Conservation (phyloP, 371 early-diverging fungal genomes). For the Mucor mucedo region DNA sequence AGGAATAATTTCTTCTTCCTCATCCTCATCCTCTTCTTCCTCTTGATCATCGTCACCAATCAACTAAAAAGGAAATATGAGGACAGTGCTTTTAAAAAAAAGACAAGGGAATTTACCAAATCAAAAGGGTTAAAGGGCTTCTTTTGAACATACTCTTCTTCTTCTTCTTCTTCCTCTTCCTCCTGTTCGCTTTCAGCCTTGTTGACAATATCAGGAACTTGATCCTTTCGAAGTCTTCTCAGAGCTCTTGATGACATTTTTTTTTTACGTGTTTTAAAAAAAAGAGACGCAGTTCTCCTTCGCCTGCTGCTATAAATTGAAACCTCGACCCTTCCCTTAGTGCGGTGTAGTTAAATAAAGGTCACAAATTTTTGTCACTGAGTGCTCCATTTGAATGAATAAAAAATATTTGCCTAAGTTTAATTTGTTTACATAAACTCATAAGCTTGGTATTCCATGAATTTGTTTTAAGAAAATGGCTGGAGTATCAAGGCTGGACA, state of each 20-base stretch:
- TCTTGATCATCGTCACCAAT: slow-evolving; percentile 46
- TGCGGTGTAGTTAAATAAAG: too few relatives aligned
- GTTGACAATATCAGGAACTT: slow-evolving; percentile 23
- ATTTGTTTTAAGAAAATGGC: too few relatives aligned
- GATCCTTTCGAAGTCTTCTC: slow-evolving; percentile 44
- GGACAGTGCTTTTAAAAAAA: too few relatives aligned
- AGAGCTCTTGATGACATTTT: slow-evolving; percentile 55
- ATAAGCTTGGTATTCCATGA: too few relatives aligned
- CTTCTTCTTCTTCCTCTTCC: slow-evolving; percentile 40
- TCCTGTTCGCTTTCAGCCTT: slow-evolving; percentile 4
- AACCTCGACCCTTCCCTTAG: not conserved
- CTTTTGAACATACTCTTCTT: slow-evolving; percentile 34
- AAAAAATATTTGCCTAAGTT: too few relatives aligned
- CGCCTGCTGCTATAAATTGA: not conserved
- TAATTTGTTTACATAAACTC: too few relatives aligned
- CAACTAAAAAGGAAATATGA: slow-evolving; percentile 22
- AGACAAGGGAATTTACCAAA: slow-evolving; percentile 46
- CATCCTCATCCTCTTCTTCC: slow-evolving; percentile 45
- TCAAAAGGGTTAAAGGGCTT: slow-evolving; percentile 67
- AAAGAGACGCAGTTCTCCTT: not conserved
- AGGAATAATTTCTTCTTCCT: slow-evolving; percentile 17
- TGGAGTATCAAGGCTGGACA: too few relatives aligned
- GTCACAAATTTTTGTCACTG: not conserved
- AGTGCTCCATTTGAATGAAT: too few relatives aligned
- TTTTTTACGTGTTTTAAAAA: not conserved